A percentile compares a stretch with the other conserved stretches of the same genome.
Conservation (phyloP, 2,329 filamentous ascomycete species). For the Penicillium sp. region DNA sequence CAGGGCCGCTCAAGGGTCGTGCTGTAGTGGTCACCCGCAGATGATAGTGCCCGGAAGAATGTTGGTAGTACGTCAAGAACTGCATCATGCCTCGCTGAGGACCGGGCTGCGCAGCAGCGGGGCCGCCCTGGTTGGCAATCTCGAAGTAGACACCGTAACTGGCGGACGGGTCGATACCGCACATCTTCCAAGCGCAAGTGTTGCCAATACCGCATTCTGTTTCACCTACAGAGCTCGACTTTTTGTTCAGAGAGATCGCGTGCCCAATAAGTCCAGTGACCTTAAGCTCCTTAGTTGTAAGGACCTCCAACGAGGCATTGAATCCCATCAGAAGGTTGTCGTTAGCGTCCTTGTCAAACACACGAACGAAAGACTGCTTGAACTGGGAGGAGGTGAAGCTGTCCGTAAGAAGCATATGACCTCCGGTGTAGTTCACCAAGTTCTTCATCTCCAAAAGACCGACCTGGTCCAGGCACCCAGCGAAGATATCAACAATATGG, state of each 20-base stretch:
- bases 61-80: constrained; percentile 97
- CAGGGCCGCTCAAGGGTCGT: constrained; percentile 84
- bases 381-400: constrained; percentile 99
- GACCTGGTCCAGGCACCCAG: constrained; percentile 94
- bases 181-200: constrained; percentile 99
- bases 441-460: constrained; percentile 98
- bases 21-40: constrained; percentile 92
- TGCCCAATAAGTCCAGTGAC: constrained; percentile 96
- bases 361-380: constrained; percentile 94
- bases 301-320: constrained; percentile 90
- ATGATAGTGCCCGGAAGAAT: constrained; percentile 94
- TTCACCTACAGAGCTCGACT: constrained; percentile 93
- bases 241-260: constrained; percentile 95
- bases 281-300: constrained; percentile 97
- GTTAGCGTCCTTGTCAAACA: constrained; percentile 94
- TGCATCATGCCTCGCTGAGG: constrained; percentile 95
- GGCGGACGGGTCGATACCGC: constrained; percentile 87
- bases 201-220: constrained; percentile 98
- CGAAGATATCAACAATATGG: constrained; percentile 96
- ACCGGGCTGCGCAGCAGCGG: constrained; percentile 77
- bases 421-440: constrained; percentile 90
- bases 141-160: constrained; percentile 98
- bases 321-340: constrained; percentile 98
- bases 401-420: constrained; percentile 97
- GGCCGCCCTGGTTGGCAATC: constrained; percentile 88